Conservation (phyloP, 2,329 filamentous ascomycete genomes). For the Cytospora piceicola region DNA sequence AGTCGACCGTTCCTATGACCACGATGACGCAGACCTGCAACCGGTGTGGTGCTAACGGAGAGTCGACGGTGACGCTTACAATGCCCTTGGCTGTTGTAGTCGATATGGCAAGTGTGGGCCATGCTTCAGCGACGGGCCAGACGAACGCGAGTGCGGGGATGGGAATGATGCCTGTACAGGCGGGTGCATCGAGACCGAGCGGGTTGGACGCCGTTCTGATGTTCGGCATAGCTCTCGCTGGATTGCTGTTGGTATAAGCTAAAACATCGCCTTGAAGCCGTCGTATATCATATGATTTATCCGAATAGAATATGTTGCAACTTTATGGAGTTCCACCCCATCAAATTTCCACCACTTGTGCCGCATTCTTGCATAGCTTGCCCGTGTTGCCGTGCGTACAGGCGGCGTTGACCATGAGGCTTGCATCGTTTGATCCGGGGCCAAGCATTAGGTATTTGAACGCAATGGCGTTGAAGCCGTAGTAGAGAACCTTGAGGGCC, state of each 20-base stretch:
- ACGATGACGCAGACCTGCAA: slow-evolving; percentile 38
- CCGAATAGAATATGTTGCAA: neutral
- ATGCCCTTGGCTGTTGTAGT: slow-evolving; percentile 36
- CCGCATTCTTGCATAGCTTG: slow-evolving; percentile 46
- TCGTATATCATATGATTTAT: neutral
- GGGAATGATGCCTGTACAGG: slow-evolving; percentile 18
- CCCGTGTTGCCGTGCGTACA: slow-evolving; percentile 60
- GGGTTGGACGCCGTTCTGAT: neutral
- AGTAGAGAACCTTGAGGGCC: slow-evolving; percentile 47
- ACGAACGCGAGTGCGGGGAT: neutral
- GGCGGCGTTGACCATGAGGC: slow-evolving; percentile 60
- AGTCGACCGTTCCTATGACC: slow-evolving; percentile 36
- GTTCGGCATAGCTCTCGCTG: slow-evolving; percentile 4
- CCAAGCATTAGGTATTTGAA: slow-evolving; percentile 63
- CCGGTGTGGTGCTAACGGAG: slow-evolving; percentile 39
- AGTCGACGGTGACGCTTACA: slow-evolving; percentile 41
- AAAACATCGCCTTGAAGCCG: neutral
- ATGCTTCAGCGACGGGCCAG: slow-evolving; percentile 14
- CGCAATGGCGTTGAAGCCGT: slow-evolving; percentile 52
- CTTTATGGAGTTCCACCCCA: neutral
- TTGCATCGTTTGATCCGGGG: slow-evolving; percentile 53
- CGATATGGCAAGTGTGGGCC: slow-evolving; percentile 16
- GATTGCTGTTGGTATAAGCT: neutral
- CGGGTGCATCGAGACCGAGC: slow-evolving; percentile 5
- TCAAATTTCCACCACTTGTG: slow-evolving; percentile 44